Percentiles rank a stretch among this genome's conserved stretches.
Evolutionary conservation across 2,329 filamentous ascomycete species (phyloP).

Genomic region (Microascus cirrosus): DNA sequence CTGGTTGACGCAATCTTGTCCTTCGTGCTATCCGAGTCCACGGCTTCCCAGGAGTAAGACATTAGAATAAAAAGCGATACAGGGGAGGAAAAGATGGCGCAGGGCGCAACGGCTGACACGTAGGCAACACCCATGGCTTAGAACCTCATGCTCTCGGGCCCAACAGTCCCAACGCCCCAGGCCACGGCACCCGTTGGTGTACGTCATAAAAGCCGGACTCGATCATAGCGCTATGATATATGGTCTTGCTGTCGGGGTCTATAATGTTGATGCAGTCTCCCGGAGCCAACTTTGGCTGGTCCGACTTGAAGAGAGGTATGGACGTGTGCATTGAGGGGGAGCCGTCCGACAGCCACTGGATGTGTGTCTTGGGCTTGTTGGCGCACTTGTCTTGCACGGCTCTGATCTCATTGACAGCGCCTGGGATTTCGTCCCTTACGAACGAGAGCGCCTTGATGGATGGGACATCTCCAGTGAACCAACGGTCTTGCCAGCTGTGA

Average conservation of each 20-base stretch:
- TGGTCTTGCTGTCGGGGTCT: constrained; percentile 70
- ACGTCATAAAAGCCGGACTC: constrained; percentile 79
- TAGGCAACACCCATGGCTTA: constrained; percentile 85
- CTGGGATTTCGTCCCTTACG: constrained; percentile 51
- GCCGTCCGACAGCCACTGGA: constrained; percentile 76
- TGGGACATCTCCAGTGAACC: constrained; percentile 63
- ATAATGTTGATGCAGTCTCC: constrained; percentile 78
- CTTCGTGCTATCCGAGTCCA: constrained; percentile 68
- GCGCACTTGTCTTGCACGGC: constrained; percentile 53
- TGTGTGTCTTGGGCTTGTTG: constrained; percentile 67
- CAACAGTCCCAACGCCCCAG: constrained; percentile 47
- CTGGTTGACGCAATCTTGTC: constrained; percentile 77
- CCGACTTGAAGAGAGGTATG: constrained; percentile 77
- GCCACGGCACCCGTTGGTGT: constrained; percentile 64
- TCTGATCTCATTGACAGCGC: constrained; percentile 54
- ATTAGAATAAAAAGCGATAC: no score
- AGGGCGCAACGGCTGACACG: constrained; percentile 42
- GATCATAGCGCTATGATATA: constrained; percentile 69
- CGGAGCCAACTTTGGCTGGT: constrained; percentile 65
- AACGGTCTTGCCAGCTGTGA: constrained; percentile 66
- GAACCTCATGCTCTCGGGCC: constrained; percentile 71
- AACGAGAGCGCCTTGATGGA: constrained; percentile 59
- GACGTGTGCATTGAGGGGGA: constrained; percentile 61
- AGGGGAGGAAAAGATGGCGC: no score
- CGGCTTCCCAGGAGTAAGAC: constrained; percentile 28